Evolutionary conservation across 108 stramenopile species (phyloP).

Genomic region (Conticribra weissflogii): DNA sequence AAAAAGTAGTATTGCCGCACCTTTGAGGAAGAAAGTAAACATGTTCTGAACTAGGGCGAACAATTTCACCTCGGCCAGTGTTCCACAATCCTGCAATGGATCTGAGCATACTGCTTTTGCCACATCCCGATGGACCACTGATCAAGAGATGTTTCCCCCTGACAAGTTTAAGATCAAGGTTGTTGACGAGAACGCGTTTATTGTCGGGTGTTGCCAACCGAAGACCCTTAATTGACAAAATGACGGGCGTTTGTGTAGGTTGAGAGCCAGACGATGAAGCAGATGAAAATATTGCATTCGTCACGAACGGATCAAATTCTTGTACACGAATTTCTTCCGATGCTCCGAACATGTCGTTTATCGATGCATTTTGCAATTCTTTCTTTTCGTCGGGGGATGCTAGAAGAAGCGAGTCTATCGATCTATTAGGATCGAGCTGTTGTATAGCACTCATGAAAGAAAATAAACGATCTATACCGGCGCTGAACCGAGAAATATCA

Average conservation of each 20-base stretch:
- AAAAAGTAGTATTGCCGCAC: conserved; percentile 38
- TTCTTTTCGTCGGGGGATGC: conserved; percentile 4
- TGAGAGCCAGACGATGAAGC: neutral
- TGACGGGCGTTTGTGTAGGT: conserved; percentile 14
- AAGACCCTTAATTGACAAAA: conserved; percentile 51
- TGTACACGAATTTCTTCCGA: conserved; percentile 24
- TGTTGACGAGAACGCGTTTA: conserved; percentile 48
- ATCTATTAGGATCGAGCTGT: conserved; percentile 33
- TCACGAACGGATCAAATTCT: conserved; percentile 33
- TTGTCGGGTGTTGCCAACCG: conserved; percentile 63
- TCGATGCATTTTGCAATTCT: neutral
- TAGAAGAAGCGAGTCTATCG: conserved; percentile 28
- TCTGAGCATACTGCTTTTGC: conserved; percentile 65
- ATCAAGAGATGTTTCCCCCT: conserved; percentile 68
- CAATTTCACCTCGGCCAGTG: conserved; percentile 68
- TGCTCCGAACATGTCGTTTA: neutral
- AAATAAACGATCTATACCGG: conserved; percentile 65
- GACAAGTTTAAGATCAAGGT: conserved; percentile 51
- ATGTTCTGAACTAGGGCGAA: conserved; percentile 57
- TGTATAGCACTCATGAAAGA: conserved; percentile 61
- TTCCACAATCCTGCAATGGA: conserved; percentile 87
- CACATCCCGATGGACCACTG: conserved; percentile 66
- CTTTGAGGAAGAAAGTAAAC: conserved; percentile 88
- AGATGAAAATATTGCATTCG: conserved; percentile 2
- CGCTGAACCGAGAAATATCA: conserved; percentile 60